Base-by-base conservation (phyloP, 345 rosid genomes). In the Hypericum perforatum region DNA sequence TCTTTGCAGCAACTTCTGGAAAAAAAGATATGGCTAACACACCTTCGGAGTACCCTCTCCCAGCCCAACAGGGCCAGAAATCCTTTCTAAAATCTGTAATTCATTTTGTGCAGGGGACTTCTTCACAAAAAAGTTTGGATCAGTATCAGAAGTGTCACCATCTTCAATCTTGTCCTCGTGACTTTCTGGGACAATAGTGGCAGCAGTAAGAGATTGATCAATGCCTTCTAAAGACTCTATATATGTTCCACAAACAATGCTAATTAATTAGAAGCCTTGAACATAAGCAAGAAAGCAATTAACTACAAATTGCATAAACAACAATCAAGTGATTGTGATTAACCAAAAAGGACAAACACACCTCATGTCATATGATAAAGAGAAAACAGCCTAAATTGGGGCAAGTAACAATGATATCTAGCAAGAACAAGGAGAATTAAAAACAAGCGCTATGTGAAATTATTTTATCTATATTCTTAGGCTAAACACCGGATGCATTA, bases 31-130 rank as follows among this genome's bases (percentile, higher is more conserved):
- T 42, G 48, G 56, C 16, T 29, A 37, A 64, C 79, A 53, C 61
- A 94, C 99, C 99, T 94, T 89, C 7, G 97, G 99, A 46, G 83
- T 70, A 68, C 95, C 97, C 69, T 89, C 95, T 47, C 97, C 99
- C 75, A 86, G 88, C 63, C 89, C 95, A 16, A 76, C 69, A 69
- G 76, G 78, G 40, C 72, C 81, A 61, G 57, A 68, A 51, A 59
- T 61, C 63, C 60, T 70, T 55, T 63, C 81, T 37, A 73, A 45
- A 63, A 67, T 65, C 57, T 78, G 63, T 56, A 37, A 54, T 71
- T 60, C 86, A 67, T 75, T 63, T 67, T 62, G 56, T 53, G 45
- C 40, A 59, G 90, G 89, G 16, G 78, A 81, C 53, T 80, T 83
- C 58, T 68, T 76, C 53, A 79, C 78, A 46, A 75, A 65, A 70